These are phyloP conservation scores for Hordeum pubiflorum DNA, from an alignment of 202 grass and related monocot species.

Conservation along the genomic window DNA sequence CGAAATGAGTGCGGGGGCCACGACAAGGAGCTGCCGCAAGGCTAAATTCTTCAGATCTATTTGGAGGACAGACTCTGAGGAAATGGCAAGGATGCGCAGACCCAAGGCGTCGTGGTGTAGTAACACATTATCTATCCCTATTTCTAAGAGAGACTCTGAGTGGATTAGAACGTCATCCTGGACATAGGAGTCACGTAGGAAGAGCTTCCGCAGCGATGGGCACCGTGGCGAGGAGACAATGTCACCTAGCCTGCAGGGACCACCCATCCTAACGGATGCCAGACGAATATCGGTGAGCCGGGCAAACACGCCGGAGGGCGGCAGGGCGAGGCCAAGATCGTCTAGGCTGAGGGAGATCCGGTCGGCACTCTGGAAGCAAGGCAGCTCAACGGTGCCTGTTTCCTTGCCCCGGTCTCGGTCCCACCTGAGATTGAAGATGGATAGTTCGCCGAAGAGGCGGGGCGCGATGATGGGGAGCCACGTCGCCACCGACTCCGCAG, in stretches of 20 bases:
- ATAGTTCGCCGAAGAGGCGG: neutral
- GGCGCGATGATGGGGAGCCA: neutral
- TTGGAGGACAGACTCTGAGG: neutral
- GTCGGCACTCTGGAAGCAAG: neutral
- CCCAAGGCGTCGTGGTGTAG: neutral
- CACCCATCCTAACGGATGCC: neutral
- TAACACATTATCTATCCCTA: neutral
- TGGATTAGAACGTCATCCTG: neutral
- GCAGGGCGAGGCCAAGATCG: neutral
- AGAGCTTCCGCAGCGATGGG: neutral
- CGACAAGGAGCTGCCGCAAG: neutral
- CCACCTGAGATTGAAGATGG: neutral
- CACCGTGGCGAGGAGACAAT: neutral
- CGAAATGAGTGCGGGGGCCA: neutral
- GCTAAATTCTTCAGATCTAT: neutral
- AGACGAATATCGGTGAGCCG: neutral
- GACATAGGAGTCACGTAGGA: neutral
- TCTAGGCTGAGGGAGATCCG: neutral
- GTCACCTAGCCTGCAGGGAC: neutral
- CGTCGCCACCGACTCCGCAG: neutral
- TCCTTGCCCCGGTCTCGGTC: neutral
- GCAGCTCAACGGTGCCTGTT: neutral
- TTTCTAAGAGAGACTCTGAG: neutral
- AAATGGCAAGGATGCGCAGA: neutral
- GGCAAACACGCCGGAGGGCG: neutral